These are phyloP conservation scores for Aphanomyces invadans DNA, from an alignment of 352 stramenopile genomes.

Conservation along the genomic window DNA sequence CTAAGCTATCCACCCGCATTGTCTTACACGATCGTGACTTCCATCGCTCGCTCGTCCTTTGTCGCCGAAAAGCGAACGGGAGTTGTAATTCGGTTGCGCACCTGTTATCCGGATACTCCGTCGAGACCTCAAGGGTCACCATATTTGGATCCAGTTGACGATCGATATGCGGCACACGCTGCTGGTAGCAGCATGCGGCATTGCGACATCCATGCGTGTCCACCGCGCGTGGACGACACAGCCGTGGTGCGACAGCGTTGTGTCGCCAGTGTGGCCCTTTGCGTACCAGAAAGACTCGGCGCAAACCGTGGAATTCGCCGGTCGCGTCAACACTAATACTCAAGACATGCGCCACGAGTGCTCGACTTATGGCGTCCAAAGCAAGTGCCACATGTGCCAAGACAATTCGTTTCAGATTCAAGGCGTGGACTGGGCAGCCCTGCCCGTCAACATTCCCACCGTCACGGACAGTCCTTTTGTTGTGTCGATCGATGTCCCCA, in stretches of 20 bases:
- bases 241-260: constrained; percentile 81
- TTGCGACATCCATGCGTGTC: constrained; percentile 46
- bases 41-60: constrained; percentile 7
- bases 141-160: background rate
- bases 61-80: background rate
- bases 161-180: background rate
- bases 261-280: constrained; percentile 87
- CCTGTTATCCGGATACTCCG: background rate
- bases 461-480: constrained; percentile 91
- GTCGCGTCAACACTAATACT: constrained; percentile 74
- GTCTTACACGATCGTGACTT: constrained; percentile 23
- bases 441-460: constrained; percentile 87
- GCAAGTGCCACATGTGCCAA: constrained; percentile 90
- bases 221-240: constrained; percentile 78
- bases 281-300: constrained; percentile 81
- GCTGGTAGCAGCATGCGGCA: background rate
- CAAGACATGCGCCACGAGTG: constrained; percentile 92
- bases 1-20: background rate
- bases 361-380: constrained; percentile 75
- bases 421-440: constrained; percentile 58
- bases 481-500: constrained; percentile 44
- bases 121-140: background rate
- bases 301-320: constrained; percentile 83
- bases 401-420: constrained; percentile 86
- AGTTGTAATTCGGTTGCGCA: background rate